Evolutionary conservation across 352 stramenopile species (phyloP), one percentile per base, ranked within the genome.

Genomic region (Globisporangium heterothallicum): DNA sequence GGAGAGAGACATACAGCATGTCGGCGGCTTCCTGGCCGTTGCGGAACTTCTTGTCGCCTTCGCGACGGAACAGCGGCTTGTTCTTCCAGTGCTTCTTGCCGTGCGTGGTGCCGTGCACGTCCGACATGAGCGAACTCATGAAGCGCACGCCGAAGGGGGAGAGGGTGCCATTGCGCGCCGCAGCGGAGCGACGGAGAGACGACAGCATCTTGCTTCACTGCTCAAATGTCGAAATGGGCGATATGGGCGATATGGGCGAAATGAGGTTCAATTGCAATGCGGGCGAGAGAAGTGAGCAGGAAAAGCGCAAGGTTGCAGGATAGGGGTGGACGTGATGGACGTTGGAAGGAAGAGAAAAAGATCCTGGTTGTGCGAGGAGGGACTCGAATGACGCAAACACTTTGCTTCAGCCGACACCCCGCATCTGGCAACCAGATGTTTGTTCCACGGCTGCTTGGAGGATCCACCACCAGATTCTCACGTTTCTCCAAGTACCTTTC

Each of bases 41-140:
- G 61, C 96, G 96, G 78, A 99, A 97, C 36, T 84, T 78, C 55
- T 98, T 96, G 73, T 98, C 95, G 48, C 95, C 94, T 49, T 97
- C 91, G 56, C 94, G 92, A 42, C 94, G 88, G 72, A 98, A 98
- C 7, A 99, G 81, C 30, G 95, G 95, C 66, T 98, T 98, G 78
- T 98, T 98, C 59, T 95, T 90, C 94, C 94, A 98, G 52, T 90
- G 78, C 64, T 94, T 94, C 64, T 90, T 89, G 67, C 83, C 83
- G 68, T 94, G 83, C 6, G 74, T 91, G 35, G 83, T 94, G 53
- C 83, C 83, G 64, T 94, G 83, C 10, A 94, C 83, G 61, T 94
- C 83, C 68, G 83, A 91, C 83, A 94, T 94, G 60, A 94, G 75
- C 58, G 76, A 78, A 19, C 78, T 72, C 48, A 49, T 50, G 46